Evolutionary conservation across 208 protist species (phyloP).

Genomic region (Strigomonas culicis): DNA sequence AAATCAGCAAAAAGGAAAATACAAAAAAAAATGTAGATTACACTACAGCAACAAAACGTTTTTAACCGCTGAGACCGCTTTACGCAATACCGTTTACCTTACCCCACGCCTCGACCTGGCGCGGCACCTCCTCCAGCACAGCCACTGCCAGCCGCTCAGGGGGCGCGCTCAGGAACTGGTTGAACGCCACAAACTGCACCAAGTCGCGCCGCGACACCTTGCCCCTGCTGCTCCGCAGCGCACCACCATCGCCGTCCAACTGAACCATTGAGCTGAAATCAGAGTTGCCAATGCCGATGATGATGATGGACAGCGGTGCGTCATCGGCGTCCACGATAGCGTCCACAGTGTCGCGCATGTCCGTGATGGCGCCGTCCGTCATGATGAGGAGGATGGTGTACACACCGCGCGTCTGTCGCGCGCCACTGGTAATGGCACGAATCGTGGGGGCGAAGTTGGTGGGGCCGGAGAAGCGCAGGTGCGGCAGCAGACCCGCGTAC

Average conservation of each 20-base stretch:
- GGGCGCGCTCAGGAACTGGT: constrained; percentile 27
- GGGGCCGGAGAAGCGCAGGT: constrained; percentile 40
- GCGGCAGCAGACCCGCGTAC: constrained; percentile 34
- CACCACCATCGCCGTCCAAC: constrained; percentile 82
- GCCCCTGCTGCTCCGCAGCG: constrained; percentile 12
- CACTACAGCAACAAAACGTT: not conserved
- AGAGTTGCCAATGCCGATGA: constrained; percentile 88
- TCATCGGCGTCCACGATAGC: constrained; percentile 64
- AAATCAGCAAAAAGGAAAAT: not conserved
- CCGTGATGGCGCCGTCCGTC: constrained; percentile 87
- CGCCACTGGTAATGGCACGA: constrained; percentile 18
- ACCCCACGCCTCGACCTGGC: constrained; percentile 41
- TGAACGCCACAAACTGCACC: constrained; percentile 79
- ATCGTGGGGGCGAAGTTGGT: constrained; percentile 64
- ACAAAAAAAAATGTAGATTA: not conserved
- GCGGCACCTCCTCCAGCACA: constrained; percentile 44
- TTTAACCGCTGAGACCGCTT: too few species aligned
- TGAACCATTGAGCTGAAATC: constrained; percentile 87
- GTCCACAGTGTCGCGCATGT: constrained; percentile 73
- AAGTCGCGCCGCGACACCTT: constrained; percentile 31
- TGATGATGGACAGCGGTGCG: constrained; percentile 88
- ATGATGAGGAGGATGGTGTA: constrained; percentile 91
- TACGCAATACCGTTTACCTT: too few species aligned
- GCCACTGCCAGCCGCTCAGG: constrained; percentile 37
- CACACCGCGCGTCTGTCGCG: constrained; percentile 21